These are phyloP conservation scores for Lindgomyces ingoldianus DNA, from an alignment of 495 filamentous ascomycete species.

Conservation along the genomic window DNA sequence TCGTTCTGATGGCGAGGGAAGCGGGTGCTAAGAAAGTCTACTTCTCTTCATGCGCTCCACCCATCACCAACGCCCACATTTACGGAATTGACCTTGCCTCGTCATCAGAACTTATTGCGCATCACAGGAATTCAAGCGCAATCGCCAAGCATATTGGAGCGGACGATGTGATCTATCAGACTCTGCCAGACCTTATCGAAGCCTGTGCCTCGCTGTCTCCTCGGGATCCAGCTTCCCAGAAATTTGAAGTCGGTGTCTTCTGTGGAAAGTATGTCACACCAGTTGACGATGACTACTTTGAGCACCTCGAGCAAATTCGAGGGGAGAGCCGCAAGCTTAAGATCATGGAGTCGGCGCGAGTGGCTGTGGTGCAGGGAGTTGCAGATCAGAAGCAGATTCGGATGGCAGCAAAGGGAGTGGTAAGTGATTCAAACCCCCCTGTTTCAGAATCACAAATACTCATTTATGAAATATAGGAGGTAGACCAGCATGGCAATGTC, in stretches of 20 bases:
- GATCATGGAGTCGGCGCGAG: slow-evolving; percentile 66
- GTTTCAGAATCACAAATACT: not conserved
- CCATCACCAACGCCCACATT: slow-evolving; percentile 74
- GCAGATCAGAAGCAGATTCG: slow-evolving; percentile 63
- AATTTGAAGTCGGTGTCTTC: slow-evolving; percentile 96
- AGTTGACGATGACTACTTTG: slow-evolving; percentile 81
- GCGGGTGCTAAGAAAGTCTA: slow-evolving; percentile 88
- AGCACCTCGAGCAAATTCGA: slow-evolving; percentile 74
- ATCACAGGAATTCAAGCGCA: slow-evolving; percentile 65
- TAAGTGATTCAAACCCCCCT: slow-evolving; percentile 4
- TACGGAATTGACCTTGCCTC: slow-evolving; percentile 93
- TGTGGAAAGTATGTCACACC: slow-evolving; percentile 87
- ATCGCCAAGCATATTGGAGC: slow-evolving; percentile 84
- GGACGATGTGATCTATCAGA: slow-evolving; percentile 90
- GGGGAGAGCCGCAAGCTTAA: slow-evolving; percentile 74
- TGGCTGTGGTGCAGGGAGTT: slow-evolving; percentile 67
- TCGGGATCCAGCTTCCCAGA: slow-evolving; percentile 53
- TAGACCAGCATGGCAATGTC: slow-evolving; percentile 59
- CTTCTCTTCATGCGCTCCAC: slow-evolving; percentile 85
- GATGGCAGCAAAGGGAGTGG: slow-evolving; percentile 63
- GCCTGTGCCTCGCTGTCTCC: slow-evolving; percentile 74
- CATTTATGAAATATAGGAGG: slow-evolving; percentile 38
- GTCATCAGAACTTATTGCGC: slow-evolving; percentile 79
- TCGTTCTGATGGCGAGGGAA: slow-evolving; percentile 90
- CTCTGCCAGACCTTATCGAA: slow-evolving; percentile 76